Evolutionary conservation across 2,329 filamentous ascomycete species (phyloP).

Genomic region (Paramyrothecium sp.): DNA sequence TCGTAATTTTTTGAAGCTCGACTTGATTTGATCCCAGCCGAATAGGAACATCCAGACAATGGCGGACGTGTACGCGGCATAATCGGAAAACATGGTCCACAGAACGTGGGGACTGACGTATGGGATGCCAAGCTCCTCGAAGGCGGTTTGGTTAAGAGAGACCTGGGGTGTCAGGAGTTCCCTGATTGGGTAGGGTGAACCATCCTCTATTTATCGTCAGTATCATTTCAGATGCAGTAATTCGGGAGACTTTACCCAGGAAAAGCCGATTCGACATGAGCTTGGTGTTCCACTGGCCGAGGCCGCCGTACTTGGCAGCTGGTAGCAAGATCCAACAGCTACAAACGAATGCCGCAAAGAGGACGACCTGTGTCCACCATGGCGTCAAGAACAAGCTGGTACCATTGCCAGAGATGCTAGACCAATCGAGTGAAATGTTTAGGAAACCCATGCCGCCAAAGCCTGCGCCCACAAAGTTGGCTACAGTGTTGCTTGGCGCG

Average conservation of each 20-base stretch:
- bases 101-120: conserved; percentile 57
- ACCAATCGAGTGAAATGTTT: conserved; percentile 60
- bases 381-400: conserved; percentile 54
- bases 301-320: conserved; percentile 54
- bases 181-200: conserved; percentile 30
- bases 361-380: conserved; percentile 58
- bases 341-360: conserved; percentile 53
- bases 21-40: conserved; percentile 45
- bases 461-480: conserved; percentile 60
- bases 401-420: conserved; percentile 53
- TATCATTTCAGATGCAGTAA: no score
- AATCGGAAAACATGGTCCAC: conserved; percentile 60
- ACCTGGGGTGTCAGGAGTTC: conserved; percentile 29
- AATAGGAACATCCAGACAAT: conserved; percentile 59
- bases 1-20: conserved; percentile 41
- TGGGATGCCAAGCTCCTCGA: conserved; percentile 48
- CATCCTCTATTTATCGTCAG: conserved; percentile 24
- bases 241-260: conserved; percentile 22
- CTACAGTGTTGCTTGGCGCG: conserved; percentile 53
- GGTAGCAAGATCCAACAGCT: conserved; percentile 59
- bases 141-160: conserved; percentile 46
- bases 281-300: conserved; percentile 49
- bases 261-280: conserved; percentile 60
- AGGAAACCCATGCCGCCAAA: conserved; percentile 63
- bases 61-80: conserved; percentile 56